These are phyloP conservation scores for Globisporangium nunn DNA, from an alignment of 352 stramenopile genomes.

Conservation along the genomic window DNA sequence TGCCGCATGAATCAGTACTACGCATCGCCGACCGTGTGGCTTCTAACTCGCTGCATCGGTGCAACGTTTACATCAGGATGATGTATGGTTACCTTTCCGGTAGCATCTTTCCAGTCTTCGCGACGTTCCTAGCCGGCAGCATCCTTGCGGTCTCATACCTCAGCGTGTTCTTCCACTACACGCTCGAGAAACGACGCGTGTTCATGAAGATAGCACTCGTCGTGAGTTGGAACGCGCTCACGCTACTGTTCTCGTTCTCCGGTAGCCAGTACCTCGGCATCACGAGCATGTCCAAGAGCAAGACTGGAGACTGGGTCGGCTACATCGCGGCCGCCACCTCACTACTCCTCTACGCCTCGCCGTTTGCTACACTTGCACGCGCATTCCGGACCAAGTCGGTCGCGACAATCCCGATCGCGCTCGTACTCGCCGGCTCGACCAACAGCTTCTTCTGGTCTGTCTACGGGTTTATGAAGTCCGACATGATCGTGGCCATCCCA, in stretches of 20 bases:
- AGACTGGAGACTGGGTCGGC: conserved; percentile 20
- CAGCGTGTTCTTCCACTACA: conserved; percentile 23
- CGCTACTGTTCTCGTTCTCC: conserved; percentile 3
- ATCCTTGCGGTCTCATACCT: conserved; percentile 28
- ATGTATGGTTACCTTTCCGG: conserved; percentile 10
- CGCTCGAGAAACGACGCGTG: conserved; percentile 16
- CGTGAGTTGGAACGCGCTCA: conserved; percentile 1
- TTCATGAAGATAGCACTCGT: not conserved
- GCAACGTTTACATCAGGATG: conserved; percentile 3
- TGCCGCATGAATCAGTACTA: not conserved
- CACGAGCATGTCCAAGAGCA: conserved; percentile 21
- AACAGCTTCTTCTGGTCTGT: conserved; percentile 32
- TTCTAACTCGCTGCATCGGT: not conserved
- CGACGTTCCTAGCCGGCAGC: conserved; percentile 13
- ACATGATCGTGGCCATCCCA: conserved; percentile 16
- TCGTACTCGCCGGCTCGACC: conserved; percentile 20
- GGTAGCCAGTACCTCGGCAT: conserved; percentile 15
- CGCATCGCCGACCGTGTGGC: not conserved
- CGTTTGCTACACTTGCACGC: conserved; percentile 22
- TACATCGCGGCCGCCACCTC: conserved; percentile 21
- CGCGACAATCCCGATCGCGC: conserved; percentile 24
- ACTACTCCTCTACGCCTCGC: conserved; percentile 29
- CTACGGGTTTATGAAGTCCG: conserved; percentile 22
- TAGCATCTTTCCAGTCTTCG: conserved; percentile 7
- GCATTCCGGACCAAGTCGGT: conserved; percentile 22